phyloP scores from a whole-genome alignment of 1,284 basidiomycete species.

The Amylostereum areolatum region DNA sequence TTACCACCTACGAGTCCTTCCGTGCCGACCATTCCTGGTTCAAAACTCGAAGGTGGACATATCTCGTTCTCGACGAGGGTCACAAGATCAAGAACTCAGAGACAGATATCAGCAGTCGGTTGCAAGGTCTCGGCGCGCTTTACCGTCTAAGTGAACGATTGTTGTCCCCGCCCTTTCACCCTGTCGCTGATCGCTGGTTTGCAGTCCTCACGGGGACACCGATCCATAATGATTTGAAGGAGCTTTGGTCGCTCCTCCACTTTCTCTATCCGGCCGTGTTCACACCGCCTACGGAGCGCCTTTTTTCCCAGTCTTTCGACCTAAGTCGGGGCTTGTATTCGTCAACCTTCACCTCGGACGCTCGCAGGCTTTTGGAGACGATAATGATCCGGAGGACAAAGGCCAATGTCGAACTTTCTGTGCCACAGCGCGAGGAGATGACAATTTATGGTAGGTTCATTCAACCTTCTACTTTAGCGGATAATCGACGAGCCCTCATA shows the following conservation, averaged over 20 bases:
- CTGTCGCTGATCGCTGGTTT: background rate
- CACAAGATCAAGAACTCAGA: constrained; percentile 56
- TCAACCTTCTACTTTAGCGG: no score
- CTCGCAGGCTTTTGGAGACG: constrained; percentile 39
- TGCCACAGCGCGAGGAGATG: constrained; percentile 52
- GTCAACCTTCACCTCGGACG: constrained; percentile 39
- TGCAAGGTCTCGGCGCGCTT: constrained; percentile 42
- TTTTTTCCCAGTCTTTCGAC: constrained; percentile 49
- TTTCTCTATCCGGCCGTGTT: constrained; percentile 53
- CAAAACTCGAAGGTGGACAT: constrained; percentile 48
- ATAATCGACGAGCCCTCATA: no score
- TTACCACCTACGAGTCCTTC: constrained; percentile 56
- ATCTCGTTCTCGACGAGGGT: constrained; percentile 56
- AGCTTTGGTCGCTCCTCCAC: constrained; percentile 51
- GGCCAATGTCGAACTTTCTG: constrained; percentile 38
- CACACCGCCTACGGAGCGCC: constrained; percentile 36
- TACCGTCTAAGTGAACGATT: constrained; percentile 40
- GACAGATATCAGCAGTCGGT: constrained; percentile 35
- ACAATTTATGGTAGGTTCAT: constrained; percentile 34
- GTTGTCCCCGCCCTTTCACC: background rate
- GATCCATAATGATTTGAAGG: constrained; percentile 57
- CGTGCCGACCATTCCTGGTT: constrained; percentile 47
- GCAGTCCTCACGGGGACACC: constrained; percentile 59
- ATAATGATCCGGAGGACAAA: constrained; percentile 62
- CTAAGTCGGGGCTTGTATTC: constrained; percentile 44